Evolutionary conservation across 1,139 yeast genomes (phyloP), one percentile per base, ranked within the genome.

Genomic region (Eremothecium cymbalariae): DNA sequence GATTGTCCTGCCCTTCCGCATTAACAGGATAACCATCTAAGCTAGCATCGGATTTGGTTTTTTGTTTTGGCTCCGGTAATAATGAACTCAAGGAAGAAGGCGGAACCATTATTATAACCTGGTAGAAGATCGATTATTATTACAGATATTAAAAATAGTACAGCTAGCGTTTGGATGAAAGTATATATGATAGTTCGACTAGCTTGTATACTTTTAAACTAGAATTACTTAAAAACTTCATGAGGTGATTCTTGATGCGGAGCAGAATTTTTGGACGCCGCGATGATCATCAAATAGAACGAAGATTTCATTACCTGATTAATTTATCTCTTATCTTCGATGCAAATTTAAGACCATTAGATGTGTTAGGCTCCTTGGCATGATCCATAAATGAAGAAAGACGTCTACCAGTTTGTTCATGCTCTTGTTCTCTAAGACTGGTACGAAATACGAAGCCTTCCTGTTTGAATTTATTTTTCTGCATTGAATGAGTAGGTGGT

Each of bases 371-470:
- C 42, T 40, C 11, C 16, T 43, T 49, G n/a, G 43, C 28, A 18
- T 36, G 40, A 14, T 39, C 27, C 28, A 44, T 28, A 13, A 21
- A 21, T 11, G 24, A 11, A 21, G 24, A 11, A 21, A 21, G 12
- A 4, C 24, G 24, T 5, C 24, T 21, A 11, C 24, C 24, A 16
- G 42, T 32, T 17, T 35, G 33, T 42, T 40, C 23, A 37, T 34
- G 18, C 19, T 8, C 31, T 36, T 14, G 51, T 53, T 29, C 59
- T 38, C 28, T 12, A 13, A 54, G 35, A 25, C 54, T 51, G 16
- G 52, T 50, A 18, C 53, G 45, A 33, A 57, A 57, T 4, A 54
- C 58, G 31, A 51, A 42, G 19, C 62, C 62, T 42, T 57, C 62
- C 34, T 52, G 57, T 13, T 50, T 47, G 25, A 48, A 25, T 25